Evolutionary conservation across 441 rosid genomes (phyloP).

Genomic region (Dalechampia spathulata): DNA sequence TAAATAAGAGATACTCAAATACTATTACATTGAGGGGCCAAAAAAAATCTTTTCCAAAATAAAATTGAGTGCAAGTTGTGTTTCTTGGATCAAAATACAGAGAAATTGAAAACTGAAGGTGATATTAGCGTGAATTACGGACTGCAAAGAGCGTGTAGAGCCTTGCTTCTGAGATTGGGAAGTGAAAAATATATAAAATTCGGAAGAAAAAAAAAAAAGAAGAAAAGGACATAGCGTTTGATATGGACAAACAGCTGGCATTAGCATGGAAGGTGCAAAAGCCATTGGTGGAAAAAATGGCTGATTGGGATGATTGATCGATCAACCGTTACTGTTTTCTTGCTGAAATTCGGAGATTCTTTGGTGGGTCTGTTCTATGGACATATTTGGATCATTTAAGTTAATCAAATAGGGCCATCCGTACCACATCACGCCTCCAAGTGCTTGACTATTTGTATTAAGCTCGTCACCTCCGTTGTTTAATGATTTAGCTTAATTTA

Average conservation of each 20-base stretch:
- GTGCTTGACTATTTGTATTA: neutral
- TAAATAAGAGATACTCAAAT: too few relatives aligned
- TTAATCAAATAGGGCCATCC: neutral
- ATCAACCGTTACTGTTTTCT: too few relatives aligned
- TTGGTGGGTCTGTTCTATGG: too few relatives aligned
- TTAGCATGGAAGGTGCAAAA: neutral
- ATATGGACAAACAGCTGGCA: slow-evolving; percentile 16
- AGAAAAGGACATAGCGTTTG: neutral
- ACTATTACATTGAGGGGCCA: too few relatives aligned
- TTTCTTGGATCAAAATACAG: neutral
- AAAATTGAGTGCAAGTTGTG: too few relatives aligned
- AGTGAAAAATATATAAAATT: too few relatives aligned
- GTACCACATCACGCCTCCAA: neutral
- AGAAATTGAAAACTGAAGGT: neutral
- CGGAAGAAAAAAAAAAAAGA: neutral
- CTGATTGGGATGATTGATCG: too few relatives aligned
- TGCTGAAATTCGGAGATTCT: neutral
- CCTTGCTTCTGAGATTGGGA: too few relatives aligned
- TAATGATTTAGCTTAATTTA: neutral
- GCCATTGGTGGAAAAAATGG: slow-evolving; percentile 1
- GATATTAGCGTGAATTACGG: too few relatives aligned
- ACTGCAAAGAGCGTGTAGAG: too few relatives aligned
- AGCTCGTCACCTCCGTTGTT: neutral
- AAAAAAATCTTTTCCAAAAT: too few relatives aligned
- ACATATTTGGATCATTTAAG: too few relatives aligned